These are phyloP conservation scores for Xylaria telfairii DNA, from an alignment of 495 filamentous ascomycete genomes.

Conservation along the genomic window DNA sequence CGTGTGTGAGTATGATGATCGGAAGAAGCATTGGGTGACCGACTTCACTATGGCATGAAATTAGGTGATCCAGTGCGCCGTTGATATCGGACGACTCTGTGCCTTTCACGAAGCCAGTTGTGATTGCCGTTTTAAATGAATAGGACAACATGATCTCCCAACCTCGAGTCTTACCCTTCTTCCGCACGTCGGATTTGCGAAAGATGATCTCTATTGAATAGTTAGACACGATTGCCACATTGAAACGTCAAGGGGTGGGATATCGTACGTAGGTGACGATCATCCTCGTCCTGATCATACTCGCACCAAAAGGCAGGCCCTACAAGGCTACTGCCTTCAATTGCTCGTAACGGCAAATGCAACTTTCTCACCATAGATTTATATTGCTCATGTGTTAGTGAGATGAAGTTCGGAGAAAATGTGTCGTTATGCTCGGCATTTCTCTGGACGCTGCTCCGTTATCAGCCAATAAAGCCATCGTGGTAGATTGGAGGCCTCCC, in stretches of 20 bases:
- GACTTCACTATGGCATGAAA: slow-evolving; percentile 49
- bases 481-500: slow-evolving; percentile 25
- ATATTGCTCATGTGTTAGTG: slow-evolving; percentile 48
- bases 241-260: neutral
- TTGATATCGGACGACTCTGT: slow-evolving; percentile 57
- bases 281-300: slow-evolving; percentile 56
- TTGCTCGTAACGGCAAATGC: slow-evolving; percentile 56
- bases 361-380: slow-evolving; percentile 42
- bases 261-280: slow-evolving; percentile 57
- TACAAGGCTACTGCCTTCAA: slow-evolving; percentile 57
- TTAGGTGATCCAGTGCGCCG: slow-evolving; percentile 51
- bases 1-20: slow-evolving; percentile 58
- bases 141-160: slow-evolving; percentile 66
- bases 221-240: neutral
- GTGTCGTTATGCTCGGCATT: slow-evolving; percentile 58
- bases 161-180: slow-evolving; percentile 62
- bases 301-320: slow-evolving; percentile 64
- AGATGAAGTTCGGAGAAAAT: slow-evolving; percentile 55
- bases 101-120: slow-evolving; percentile 61
- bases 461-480: slow-evolving; percentile 21
- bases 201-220: slow-evolving; percentile 56
- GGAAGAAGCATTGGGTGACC: slow-evolving; percentile 62
- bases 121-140: slow-evolving; percentile 55
- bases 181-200: slow-evolving; percentile 63
- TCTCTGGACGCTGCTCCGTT: slow-evolving; percentile 51